phyloP scores from a whole-genome alignment of 805 yeast species.

The Saccharomyces mikatae region DNA sequence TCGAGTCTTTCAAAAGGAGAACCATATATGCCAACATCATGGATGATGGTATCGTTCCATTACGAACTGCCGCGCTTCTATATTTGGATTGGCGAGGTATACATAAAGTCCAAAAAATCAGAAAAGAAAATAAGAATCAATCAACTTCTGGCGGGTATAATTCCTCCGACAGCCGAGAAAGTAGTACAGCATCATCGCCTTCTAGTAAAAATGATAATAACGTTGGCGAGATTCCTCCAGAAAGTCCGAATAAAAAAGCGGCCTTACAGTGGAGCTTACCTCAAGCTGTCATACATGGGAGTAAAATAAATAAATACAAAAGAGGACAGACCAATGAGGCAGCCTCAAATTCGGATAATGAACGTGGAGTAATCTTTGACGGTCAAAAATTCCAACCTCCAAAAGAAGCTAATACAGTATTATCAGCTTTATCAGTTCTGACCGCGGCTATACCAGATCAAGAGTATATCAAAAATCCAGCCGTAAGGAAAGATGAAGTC shows the following conservation, averaged over 20 bases:
- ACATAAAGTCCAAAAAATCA: conserved; percentile 39
- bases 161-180: conserved; percentile 1
- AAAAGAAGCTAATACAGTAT: conserved; percentile 69
- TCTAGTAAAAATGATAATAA: neutral
- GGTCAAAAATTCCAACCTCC: conserved; percentile 35
- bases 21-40: conserved; percentile 84
- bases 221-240: conserved; percentile 23
- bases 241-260: conserved; percentile 20
- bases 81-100: conserved; percentile 81
- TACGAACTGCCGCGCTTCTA: conserved; percentile 78
- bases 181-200: neutral
- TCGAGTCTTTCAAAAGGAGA: conserved; percentile 57
- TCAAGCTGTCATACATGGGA: conserved; percentile 15
- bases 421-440: conserved; percentile 69
- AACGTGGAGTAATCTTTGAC: conserved; percentile 2
- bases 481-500: conserved; percentile 53
- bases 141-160: neutral
- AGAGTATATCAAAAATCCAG: conserved; percentile 61
- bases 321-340: conserved; percentile 20
- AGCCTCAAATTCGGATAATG: conserved; percentile 5
- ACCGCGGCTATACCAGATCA: conserved; percentile 74
- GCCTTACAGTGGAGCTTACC: conserved; percentile 24
- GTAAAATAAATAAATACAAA: conserved; percentile 16
- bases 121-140: conserved; percentile 6
- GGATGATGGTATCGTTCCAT: conserved; percentile 93